Conservation (phyloP, 306 rosid genomes). For the Vachellia collinsii region DNA sequence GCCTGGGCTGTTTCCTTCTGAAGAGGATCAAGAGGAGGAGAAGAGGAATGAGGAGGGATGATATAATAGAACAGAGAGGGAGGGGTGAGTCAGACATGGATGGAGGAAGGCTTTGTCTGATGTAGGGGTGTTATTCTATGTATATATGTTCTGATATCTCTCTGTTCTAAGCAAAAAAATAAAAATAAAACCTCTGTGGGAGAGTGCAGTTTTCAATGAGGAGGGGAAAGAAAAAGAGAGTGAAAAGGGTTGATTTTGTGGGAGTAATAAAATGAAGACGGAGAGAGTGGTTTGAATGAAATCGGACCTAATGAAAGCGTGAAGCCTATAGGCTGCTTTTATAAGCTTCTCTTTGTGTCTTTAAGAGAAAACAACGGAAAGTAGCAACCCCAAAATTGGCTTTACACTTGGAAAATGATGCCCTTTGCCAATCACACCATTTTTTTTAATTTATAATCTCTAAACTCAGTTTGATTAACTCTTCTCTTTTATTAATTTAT, state of each 20-base stretch:
- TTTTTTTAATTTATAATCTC: neutral
- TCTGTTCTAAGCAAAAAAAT: conserved; percentile 28
- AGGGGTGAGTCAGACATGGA: conserved; percentile 74
- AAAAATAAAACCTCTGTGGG: conserved; percentile 11
- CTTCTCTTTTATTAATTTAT: neutral
- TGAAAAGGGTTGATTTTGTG: conserved; percentile 51
- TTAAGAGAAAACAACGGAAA: conserved; percentile 53
- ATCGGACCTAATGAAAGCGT: conserved; percentile 34
- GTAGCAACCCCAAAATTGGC: conserved; percentile 49
- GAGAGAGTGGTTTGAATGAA: conserved; percentile 44
- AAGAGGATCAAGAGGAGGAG: conserved; percentile 54
- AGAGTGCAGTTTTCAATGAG: conserved; percentile 25
- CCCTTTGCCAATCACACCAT: neutral
- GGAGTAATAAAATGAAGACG: conserved; percentile 38
- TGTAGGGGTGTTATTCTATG: neutral
- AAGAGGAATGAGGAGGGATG: conserved; percentile 59
- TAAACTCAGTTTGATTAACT: neutral
- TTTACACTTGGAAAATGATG: conserved; percentile 57
- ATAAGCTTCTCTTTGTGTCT: conserved; percentile 56
- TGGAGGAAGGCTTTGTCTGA: conserved; percentile 10
- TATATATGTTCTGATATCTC: conserved; percentile 1
- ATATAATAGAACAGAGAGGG: conserved; percentile 57
- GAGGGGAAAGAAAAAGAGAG: conserved; percentile 22
- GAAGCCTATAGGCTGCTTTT: conserved; percentile 62
- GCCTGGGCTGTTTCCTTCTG: conserved; percentile 57